phyloP scores from a whole-genome alignment of 345 rosid genomes.

The Luvunga scandens region DNA sequence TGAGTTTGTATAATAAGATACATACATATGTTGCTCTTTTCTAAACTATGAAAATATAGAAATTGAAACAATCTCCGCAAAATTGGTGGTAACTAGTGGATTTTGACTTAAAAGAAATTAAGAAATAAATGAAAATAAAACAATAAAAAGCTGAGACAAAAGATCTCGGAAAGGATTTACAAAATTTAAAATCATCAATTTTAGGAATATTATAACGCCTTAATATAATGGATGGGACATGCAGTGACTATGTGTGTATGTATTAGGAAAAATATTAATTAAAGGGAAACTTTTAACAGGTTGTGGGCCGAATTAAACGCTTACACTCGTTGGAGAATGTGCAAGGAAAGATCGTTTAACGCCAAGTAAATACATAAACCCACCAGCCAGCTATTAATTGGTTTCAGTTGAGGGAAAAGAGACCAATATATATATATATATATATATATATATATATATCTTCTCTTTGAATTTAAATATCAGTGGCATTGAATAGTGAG shows the following conservation, averaged over 20 bases:
- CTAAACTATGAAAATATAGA: too few relatives aligned
- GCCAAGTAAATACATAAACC: background rate
- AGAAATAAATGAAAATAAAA: background rate
- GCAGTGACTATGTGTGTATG: too few relatives aligned
- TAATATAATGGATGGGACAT: background rate
- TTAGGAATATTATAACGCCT: background rate
- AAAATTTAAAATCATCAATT: background rate
- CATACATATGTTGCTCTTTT: too few relatives aligned
- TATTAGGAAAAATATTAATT: too few relatives aligned
- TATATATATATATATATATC: too few relatives aligned
- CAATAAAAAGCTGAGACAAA: background rate
- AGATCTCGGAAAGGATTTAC: background rate
- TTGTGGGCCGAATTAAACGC: constrained; percentile 2
- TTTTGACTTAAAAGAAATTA: background rate
- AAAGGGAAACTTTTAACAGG: background rate
- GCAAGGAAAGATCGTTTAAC: background rate
- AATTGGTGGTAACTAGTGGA: too few relatives aligned
- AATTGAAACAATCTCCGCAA: too few relatives aligned
- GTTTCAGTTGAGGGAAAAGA: background rate
- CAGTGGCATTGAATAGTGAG: background rate
- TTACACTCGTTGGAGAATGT: background rate
- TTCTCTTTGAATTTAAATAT: background rate
- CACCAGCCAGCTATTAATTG: background rate
- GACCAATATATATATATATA: too few relatives aligned
- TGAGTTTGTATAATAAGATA: too few relatives aligned